Evolutionary conservation across 108 stramenopile genomes (phyloP), one percentile per base, ranked within the genome.

Genomic region (Cyclotella baltica): DNA sequence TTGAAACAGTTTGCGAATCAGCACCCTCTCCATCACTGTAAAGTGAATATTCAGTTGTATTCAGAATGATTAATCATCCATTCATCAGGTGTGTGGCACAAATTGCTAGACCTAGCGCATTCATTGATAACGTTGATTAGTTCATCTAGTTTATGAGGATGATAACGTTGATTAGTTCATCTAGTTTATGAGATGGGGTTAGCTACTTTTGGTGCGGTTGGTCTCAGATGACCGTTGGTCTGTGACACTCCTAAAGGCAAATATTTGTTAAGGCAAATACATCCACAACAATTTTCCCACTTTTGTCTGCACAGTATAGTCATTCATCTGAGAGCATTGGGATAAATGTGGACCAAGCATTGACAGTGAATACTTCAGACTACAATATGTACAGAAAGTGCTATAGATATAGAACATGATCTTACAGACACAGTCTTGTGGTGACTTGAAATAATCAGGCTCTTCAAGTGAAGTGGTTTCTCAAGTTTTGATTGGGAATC

Each of bases 331-430:
- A n/a, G 27, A 48, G 64, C 81, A 82, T 28, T 71, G 63, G 0
- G 62, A 29, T 38, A 82, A 40, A 64, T 71, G 73, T 20, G 46
- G 27, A 4, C 73, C 67, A 3, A 82, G 48, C 2, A 40, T 23
- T 70, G 47, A 55, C 6, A 52, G n/a, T 34, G 81, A 37, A 33
- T 64, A 75, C 30, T 51, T 65, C 35, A 70, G 25, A 9, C 81
- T 74, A 36, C 81, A 82, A 51, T 66, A 82, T 22, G 75, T 40
- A 20, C 81, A 82, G 37, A 71, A 82, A 9, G 75, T 1, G 11
- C 6, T 40, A 3, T 19, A 46, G 22, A n/a, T n/a, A n/a, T n/a
- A n/a, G n/a, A n/a, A n/a, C n/a, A n/a, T n/a, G 23, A 38, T 35
- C 67, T 50, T 48, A 56, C 6, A 6, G 51, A 13, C 67, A 23